A percentile compares a stretch with the other conserved stretches of the same genome.
These are phyloP conservation scores for Papiliotrema terrestris DNA, from an alignment of 1,284 basidiomycete genomes.

Conservation along the genomic window DNA sequence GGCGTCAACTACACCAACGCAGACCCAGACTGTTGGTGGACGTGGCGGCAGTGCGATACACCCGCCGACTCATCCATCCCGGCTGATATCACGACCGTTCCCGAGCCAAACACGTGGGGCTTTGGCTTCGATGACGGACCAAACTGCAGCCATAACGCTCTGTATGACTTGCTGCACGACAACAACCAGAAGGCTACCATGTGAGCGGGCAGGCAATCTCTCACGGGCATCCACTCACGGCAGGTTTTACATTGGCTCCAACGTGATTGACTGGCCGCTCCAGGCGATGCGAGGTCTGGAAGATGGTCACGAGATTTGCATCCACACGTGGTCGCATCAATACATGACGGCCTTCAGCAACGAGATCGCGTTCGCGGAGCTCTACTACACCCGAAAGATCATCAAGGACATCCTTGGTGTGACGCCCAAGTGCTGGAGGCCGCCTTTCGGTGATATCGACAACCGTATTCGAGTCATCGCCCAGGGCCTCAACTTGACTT, in stretches of 20 bases:
- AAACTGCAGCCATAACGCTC: slow-evolving; percentile 53
- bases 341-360: slow-evolving; percentile 54
- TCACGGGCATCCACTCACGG: neutral
- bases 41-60: slow-evolving; percentile 40
- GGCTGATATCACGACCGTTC: slow-evolving; percentile 46
- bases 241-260: slow-evolving; percentile 52
- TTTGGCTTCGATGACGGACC: slow-evolving; percentile 55
- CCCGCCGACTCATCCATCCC: slow-evolving; percentile 32
- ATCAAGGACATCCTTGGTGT: slow-evolving; percentile 55
- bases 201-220: slow-evolving; percentile 15
- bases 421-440: slow-evolving; percentile 52
- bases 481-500: slow-evolving; percentile 50
- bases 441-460: slow-evolving; percentile 54
- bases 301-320: slow-evolving; percentile 51
- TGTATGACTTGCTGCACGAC: slow-evolving; percentile 53
- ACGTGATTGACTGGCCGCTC: slow-evolving; percentile 56
- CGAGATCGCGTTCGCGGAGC: slow-evolving; percentile 55
- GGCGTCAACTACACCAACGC: slow-evolving; percentile 28
- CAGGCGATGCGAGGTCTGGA: slow-evolving; percentile 52
- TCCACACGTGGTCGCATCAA: slow-evolving; percentile 52
- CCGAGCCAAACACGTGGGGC: slow-evolving; percentile 54
- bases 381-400: slow-evolving; percentile 55
- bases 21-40: slow-evolving; percentile 51
- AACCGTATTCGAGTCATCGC: slow-evolving; percentile 56
- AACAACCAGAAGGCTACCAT: slow-evolving; percentile 55